Evolutionary conservation across 2,329 filamentous ascomycete genomes (phyloP).

Genomic region (Fusarium incarnatum): DNA sequence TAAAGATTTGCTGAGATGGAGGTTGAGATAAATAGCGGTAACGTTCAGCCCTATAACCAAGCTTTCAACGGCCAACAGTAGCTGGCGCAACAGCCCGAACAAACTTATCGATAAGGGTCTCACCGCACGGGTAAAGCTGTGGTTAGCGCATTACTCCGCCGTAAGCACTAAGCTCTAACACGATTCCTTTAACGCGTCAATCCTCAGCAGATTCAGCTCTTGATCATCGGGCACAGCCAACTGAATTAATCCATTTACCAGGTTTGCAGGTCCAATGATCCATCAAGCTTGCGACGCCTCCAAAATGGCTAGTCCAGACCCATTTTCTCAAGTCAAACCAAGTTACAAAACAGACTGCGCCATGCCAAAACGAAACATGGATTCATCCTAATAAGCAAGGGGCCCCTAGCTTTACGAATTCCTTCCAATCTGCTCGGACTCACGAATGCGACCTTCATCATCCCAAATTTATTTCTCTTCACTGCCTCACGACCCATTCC

Average conservation of each 20-base stretch:
- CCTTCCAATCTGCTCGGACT: slow-evolving; percentile 3
- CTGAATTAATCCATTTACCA: background rate
- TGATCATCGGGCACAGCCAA: background rate
- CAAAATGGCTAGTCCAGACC: background rate
- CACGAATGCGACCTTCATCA: background rate
- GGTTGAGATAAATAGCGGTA: background rate
- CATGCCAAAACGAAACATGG: background rate
- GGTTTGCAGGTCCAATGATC: background rate
- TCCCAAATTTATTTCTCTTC: background rate
- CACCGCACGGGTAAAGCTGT: background rate
- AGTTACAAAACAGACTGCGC: background rate
- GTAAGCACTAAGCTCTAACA: slow-evolving; percentile 21
- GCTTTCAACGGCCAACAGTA: background rate
- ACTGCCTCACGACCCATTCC: background rate
- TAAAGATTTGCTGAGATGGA: too few relatives aligned
- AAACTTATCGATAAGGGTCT: slow-evolving; percentile 8
- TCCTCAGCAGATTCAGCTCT: background rate
- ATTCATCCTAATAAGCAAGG: background rate
- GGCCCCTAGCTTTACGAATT: background rate
- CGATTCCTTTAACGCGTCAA: background rate
- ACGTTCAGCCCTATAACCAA: background rate
- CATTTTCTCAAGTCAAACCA: background rate
- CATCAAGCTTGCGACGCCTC: background rate
- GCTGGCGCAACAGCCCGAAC: background rate
- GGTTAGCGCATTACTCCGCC: background rate